phyloP scores from a whole-genome alignment of 176 grass and related monocot species.

The Oryza glaberrima region DNA sequence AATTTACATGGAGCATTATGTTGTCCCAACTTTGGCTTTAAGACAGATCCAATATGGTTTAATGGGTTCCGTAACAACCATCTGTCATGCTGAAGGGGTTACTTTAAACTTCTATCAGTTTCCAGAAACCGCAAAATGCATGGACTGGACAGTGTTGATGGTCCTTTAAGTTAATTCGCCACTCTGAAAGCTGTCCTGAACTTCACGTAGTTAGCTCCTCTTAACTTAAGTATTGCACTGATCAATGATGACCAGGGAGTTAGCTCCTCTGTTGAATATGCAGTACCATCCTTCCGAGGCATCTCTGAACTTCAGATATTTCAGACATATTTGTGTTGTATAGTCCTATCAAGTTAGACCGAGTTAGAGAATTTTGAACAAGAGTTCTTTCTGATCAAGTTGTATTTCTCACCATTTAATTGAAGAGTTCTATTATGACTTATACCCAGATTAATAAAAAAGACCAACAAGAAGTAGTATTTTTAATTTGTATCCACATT shows the following conservation, averaged over 20 bases:
- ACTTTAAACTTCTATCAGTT: not conserved
- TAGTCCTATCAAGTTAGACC: not conserved
- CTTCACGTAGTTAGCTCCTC: not conserved
- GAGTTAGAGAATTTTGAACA: not conserved
- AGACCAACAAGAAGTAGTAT: not conserved
- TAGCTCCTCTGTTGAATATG: not conserved
- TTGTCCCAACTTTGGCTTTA: not conserved
- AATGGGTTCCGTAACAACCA: conserved; percentile 10
- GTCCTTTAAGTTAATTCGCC: not conserved
- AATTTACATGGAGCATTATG: not conserved
- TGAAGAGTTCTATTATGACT: not conserved
- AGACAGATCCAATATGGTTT: conserved; percentile 5
- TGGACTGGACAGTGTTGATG: not conserved
- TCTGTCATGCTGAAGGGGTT: not conserved
- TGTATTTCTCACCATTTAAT: not conserved
- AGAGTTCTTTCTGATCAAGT: not conserved
- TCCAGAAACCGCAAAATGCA: conserved; percentile 3
- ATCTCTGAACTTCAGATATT: not conserved
- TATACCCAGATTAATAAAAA: not conserved
- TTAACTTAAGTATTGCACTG: not conserved
- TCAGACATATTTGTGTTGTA: not conserved
- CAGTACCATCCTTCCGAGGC: not conserved
- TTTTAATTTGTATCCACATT: not conserved
- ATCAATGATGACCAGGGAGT: not conserved
- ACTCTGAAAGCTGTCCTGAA: not conserved